These are phyloP conservation scores for Balansia obtecta DNA, from an alignment of 2,329 filamentous ascomycete species.

Conservation along the genomic window DNA sequence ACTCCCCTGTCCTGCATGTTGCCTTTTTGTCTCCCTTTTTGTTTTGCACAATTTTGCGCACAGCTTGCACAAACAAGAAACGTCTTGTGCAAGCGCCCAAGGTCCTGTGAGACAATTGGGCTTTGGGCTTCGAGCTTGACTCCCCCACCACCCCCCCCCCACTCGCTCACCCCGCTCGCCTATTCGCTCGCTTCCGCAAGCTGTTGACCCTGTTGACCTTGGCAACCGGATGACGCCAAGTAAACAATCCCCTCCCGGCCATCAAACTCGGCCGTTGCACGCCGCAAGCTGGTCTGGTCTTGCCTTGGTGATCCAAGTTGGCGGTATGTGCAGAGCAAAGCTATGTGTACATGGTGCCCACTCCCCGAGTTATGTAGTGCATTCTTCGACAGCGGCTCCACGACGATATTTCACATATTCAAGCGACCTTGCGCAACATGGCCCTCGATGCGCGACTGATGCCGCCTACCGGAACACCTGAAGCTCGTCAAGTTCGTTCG, in stretches of 20 bases:
- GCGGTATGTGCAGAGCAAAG: too few species aligned
- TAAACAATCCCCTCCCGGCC: constrained; percentile 22
- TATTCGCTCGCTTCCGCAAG: neutral
- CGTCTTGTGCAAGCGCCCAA: neutral
- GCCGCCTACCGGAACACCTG: constrained; percentile 27
- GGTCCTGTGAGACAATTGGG: neutral
- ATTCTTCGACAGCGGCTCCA: constrained; percentile 28
- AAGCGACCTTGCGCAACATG: constrained; percentile 28
- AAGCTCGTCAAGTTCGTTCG: constrained; percentile 36
- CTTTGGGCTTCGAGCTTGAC: neutral
- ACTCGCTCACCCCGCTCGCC: too few species aligned
- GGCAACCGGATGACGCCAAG: too few species aligned
- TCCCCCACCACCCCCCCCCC: too few species aligned
- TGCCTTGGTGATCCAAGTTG: neutral
- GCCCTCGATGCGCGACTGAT: constrained; percentile 32
- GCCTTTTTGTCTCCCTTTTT: neutral
- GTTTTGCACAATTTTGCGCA: neutral
- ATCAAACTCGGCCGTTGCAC: neutral
- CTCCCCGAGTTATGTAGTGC: constrained; percentile 20
- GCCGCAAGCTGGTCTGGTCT: neutral
- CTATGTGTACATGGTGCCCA: neutral
- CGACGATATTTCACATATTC: constrained; percentile 26
- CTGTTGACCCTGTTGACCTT: constrained; percentile 23
- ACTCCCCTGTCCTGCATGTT: too few species aligned
- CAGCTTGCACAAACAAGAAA: neutral